These are phyloP conservation scores for Scytalidium sp. DNA, from an alignment of 2,329 filamentous ascomycete species.

Conservation along the genomic window DNA sequence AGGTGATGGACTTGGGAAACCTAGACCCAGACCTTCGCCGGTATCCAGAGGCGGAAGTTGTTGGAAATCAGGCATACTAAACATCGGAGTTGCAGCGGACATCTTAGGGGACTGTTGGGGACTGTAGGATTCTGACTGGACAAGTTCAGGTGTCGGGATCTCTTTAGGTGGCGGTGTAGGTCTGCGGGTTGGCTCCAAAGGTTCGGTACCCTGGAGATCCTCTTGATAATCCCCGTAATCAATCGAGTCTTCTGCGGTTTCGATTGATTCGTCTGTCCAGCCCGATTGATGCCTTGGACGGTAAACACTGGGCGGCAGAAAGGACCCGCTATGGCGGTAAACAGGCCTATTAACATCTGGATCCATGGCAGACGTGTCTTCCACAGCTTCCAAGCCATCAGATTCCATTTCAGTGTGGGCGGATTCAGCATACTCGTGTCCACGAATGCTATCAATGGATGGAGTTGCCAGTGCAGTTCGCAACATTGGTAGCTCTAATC, in stretches of 20 bases:
- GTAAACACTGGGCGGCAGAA: slow-evolving; percentile 13
- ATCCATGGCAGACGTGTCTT: slow-evolving; percentile 10
- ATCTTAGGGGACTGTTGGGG: slow-evolving; percentile 19
- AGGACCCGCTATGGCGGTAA: not conserved
- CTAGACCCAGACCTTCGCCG: slow-evolving; percentile 20
- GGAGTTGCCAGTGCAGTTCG: slow-evolving; percentile 21
- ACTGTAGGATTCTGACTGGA: slow-evolving; percentile 21
- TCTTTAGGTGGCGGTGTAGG: slow-evolving; percentile 40
- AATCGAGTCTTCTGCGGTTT: slow-evolving; percentile 18
- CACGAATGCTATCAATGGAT: slow-evolving; percentile 14
- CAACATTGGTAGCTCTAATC: slow-evolving; percentile 19
- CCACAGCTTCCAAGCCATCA: slow-evolving; percentile 13
- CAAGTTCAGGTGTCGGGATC: slow-evolving; percentile 33
- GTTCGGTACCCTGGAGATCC: slow-evolving; percentile 2
- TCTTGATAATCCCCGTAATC: slow-evolving; percentile 11
- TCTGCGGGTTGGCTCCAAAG: slow-evolving; percentile 29
- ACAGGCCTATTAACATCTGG: slow-evolving; percentile 6
- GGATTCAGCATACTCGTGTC: slow-evolving; percentile 19
- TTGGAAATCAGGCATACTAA: slow-evolving; percentile 10
- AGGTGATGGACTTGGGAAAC: slow-evolving; percentile 14
- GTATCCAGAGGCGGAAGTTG: slow-evolving; percentile 19
- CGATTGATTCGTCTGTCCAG: slow-evolving; percentile 27
- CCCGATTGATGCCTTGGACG: slow-evolving; percentile 20
- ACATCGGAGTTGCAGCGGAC: slow-evolving; percentile 3
- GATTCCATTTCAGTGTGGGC: slow-evolving; percentile 28